Evolutionary conservation across 768 basidiomycete genomes (phyloP).

Genomic region (Hirschioporus abietinus): DNA sequence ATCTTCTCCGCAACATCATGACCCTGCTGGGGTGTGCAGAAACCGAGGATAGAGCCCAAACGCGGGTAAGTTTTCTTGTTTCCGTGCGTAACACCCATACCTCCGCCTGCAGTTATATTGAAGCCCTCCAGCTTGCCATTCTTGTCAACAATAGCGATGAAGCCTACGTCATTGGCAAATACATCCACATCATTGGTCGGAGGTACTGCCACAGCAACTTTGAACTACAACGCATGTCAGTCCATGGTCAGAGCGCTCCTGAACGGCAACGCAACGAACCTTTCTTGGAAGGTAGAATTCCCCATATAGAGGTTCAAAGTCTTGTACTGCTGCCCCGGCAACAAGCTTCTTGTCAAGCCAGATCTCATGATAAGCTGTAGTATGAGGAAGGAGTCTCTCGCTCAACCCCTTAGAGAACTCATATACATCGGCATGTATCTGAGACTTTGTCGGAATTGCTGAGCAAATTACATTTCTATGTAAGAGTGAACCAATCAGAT

Average conservation of each 20-base stretch:
- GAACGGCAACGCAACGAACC: slow-evolving; percentile 34
- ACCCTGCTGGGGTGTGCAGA: slow-evolving; percentile 86
- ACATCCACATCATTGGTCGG: slow-evolving; percentile 96
- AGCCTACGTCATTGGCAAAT: slow-evolving; percentile 93
- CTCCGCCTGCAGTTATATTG: slow-evolving; percentile 92
- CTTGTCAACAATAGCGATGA: slow-evolving; percentile 85
- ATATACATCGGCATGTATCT: slow-evolving; percentile 76
- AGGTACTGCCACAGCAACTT: slow-evolving; percentile 93
- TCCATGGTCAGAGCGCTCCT: slow-evolving; percentile 8
- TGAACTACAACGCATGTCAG: slow-evolving; percentile 57
- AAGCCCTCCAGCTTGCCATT: slow-evolving; percentile 81
- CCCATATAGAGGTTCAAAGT: slow-evolving; percentile 96
- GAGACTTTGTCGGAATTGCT: slow-evolving; percentile 86
- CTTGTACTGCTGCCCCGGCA: slow-evolving; percentile 88
- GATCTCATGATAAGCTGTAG: slow-evolving; percentile 96
- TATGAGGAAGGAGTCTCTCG: slow-evolving; percentile 81
- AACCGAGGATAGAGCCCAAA: slow-evolving; percentile 81
- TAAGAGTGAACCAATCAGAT: slow-evolving; percentile 10
- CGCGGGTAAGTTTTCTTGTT: slow-evolving; percentile 99
- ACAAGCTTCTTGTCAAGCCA: slow-evolving; percentile 98
- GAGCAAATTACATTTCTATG: slow-evolving; percentile 85
- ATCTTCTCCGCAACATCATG: slow-evolving; percentile 85
- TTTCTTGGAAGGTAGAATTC: slow-evolving; percentile 96
- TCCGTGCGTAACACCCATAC: slow-evolving; percentile 99
- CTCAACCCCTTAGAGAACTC: slow-evolving; percentile 81